phyloP scores from a whole-genome alignment of 768 basidiomycete genomes.

The Russula sp. region DNA sequence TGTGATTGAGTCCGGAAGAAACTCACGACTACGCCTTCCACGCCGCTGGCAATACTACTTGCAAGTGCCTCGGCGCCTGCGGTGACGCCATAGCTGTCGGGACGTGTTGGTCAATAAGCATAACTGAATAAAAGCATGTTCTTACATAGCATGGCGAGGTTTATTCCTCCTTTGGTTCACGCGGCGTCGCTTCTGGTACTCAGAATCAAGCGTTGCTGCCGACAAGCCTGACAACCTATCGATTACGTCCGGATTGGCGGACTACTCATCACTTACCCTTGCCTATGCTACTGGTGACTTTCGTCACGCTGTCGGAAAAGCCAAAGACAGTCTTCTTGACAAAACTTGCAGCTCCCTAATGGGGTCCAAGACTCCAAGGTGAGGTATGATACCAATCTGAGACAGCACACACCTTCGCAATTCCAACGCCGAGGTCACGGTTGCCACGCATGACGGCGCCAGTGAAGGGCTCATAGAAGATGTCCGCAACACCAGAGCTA shows the following conservation, averaged over 20 bases:
- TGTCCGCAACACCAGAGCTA: conserved; percentile 94
- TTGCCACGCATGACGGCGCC: conserved; percentile 96
- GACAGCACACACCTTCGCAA: conserved; percentile 68
- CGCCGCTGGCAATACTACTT: conserved; percentile 88
- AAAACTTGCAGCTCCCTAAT: conserved; percentile 91
- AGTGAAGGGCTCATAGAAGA: conserved; percentile 98
- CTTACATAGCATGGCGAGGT: conserved; percentile 91
- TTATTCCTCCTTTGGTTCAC: conserved; percentile 89
- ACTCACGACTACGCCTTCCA: conserved; percentile 88
- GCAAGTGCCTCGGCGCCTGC: conserved; percentile 93
- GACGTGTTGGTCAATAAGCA: background rate
- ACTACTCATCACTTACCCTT: conserved; percentile 55
- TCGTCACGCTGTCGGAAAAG: conserved; percentile 92
- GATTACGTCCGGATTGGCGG: background rate
- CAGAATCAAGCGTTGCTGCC: conserved; percentile 93
- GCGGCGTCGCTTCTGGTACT: conserved; percentile 86
- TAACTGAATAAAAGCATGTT: background rate
- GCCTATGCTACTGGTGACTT: conserved; percentile 94
- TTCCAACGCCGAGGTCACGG: conserved; percentile 87
- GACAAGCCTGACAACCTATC: conserved; percentile 63
- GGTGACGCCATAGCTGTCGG: conserved; percentile 81
- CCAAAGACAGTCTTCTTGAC: conserved; percentile 99
- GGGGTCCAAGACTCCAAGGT: background rate
- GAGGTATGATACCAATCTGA: background rate
- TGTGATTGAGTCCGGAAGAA: conserved; percentile 8